Evolutionary conservation across 148 eudicot species (phyloP).

Genomic region (Talinum fruticosum): DNA sequence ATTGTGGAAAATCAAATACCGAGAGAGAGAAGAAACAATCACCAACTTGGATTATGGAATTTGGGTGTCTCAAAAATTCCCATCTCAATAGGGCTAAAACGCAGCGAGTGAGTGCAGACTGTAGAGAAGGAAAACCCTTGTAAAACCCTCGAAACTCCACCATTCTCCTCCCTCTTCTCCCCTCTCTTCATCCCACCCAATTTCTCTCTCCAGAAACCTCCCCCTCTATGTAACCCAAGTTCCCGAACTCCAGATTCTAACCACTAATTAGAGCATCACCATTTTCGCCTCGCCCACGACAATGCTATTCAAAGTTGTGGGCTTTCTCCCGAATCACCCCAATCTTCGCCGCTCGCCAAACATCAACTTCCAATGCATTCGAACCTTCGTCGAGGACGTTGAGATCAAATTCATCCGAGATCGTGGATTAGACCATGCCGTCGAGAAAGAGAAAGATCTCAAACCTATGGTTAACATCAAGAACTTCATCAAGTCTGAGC

Average conservation of each 20-base stretch:
- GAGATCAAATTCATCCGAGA: slow-evolving; percentile 64
- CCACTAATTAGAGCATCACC: background rate
- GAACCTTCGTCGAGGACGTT: slow-evolving; percentile 40
- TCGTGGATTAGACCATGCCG: slow-evolving; percentile 78
- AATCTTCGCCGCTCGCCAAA: slow-evolving; percentile 17
- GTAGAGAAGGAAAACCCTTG: slow-evolving; percentile 26
- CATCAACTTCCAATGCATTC: slow-evolving; percentile 25
- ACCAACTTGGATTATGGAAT: too few relatives aligned
- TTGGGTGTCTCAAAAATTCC: background rate
- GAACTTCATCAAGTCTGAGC: slow-evolving; percentile 58
- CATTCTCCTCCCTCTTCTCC: background rate
- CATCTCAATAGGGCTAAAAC: background rate
- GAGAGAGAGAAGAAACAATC: too few relatives aligned
- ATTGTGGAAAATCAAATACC: too few relatives aligned
- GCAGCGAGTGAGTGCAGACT: background rate
- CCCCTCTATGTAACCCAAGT: background rate
- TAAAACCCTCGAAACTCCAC: slow-evolving; percentile 21
- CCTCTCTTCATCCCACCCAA: background rate
- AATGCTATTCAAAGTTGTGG: slow-evolving; percentile 25
- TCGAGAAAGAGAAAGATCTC: slow-evolving; percentile 68
- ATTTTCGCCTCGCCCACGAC: background rate
- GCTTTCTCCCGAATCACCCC: slow-evolving; percentile 17
- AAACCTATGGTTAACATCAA: slow-evolving; percentile 53
- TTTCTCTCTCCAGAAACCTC: background rate
- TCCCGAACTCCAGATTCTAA: background rate